Conservation (phyloP, 129 eudicot species). For the Deinandra increscens region DNA sequence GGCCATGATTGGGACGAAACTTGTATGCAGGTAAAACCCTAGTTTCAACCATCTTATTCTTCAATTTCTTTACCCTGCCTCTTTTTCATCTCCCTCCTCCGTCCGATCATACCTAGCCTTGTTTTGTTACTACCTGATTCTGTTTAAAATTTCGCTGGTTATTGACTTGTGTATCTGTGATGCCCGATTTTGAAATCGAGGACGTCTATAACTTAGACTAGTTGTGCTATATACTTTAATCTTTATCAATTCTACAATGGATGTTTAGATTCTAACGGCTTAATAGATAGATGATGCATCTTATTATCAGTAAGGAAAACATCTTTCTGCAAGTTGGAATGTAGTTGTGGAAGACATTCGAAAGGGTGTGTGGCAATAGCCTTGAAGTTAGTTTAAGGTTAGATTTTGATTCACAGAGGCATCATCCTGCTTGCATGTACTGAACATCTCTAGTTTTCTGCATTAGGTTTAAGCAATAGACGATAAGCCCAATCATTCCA, state of each 20-base stretch:
- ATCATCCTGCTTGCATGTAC: not conserved
- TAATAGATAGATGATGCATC: no score
- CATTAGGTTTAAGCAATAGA: not conserved
- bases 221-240: not conserved
- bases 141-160: not conserved
- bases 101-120: not conserved
- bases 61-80: not conserved
- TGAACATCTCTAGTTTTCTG: not conserved
- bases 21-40: conserved; percentile 77
- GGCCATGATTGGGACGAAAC: conserved; percentile 98
- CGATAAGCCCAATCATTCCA: not conserved
- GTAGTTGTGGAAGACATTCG: no score
- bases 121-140: not conserved
- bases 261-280: not conserved
- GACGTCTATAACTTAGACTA: conserved; percentile 1
- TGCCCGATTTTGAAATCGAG: not conserved
- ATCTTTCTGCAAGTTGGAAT: no score
- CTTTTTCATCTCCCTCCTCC: not conserved
- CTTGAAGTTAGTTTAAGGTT: no score
- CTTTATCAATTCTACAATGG: no score
- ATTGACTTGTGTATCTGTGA: not conserved
- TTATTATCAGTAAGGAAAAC: not conserved
- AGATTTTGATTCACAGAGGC: no score
- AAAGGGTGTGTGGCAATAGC: no score
- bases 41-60: not conserved